Evolutionary conservation across 2,329 filamentous ascomycete species (phyloP), one percentile per base, ranked within the genome.

Genomic region (Paramyrothecium roridum): DNA sequence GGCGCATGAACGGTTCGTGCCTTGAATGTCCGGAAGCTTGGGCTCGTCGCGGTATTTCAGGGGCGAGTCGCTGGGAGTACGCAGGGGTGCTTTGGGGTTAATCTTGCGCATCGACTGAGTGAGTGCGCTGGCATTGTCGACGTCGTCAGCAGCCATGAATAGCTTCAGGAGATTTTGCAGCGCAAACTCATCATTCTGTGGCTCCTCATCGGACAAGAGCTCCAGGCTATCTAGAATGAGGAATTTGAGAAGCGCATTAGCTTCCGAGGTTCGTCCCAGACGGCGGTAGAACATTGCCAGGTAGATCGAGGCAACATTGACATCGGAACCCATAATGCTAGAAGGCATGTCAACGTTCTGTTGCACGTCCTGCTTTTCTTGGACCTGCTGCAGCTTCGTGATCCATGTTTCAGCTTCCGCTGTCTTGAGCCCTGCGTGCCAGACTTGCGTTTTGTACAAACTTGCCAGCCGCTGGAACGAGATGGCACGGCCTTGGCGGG

Each of bases 221-320:
- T 67, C 66, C 13, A 76, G 63, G 45, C 70, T 74, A 22, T 75
- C 73, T 16, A 66, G 59, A 16, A 76, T 66, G 21, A 76, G 65
- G 1, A 56, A 63, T 2, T 63, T 56, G 2, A 76, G 64, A 20
- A 74, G 60, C 3, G 56, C 53, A 2, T 63, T 59, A 0, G 74
- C 67, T 4, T 69, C 67, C 0, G 52, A 43, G 6, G 55, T 60
- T 22, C 67, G 58, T 3, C 68, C 67, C 0, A 66, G 58, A 2
- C 73, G 65, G 0, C 72, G 69, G 57, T 74, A 70, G 53, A 76
- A 68, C 16, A 74, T 63, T 1, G 72, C 67, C 12, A 75, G 66
- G 57, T 74, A 76, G 21, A 77, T 70, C 17, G 72, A 68, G 0
- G 74, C 74, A 2, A 70, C 69, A 52, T 77, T 76, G 56, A 75